Base-by-base conservation (phyloP, 805 yeast species). In the Helenozyma rhizophorensis region DNA sequence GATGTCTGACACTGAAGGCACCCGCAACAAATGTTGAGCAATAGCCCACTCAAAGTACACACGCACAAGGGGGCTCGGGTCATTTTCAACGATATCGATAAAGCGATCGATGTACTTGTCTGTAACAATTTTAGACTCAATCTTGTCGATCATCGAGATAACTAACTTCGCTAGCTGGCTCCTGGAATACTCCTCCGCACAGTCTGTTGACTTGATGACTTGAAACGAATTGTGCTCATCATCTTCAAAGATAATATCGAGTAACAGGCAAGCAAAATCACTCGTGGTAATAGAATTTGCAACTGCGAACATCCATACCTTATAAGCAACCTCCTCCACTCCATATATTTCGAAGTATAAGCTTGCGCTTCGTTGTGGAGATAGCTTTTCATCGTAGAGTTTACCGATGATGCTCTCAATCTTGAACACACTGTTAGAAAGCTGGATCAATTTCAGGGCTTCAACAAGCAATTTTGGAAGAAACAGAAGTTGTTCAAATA, bases 21-120 rank as follows among this genome's bases (percentile, higher is more conserved):
- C 50, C n/a, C 48, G 47, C 10, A 61, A 39, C 28, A 76, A 51
- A 14, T 67, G 59, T 11, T 62, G 56, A 0, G 85, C 72, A 24
- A 81, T 56, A 10, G 80, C 62, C 96, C 96, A 89, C 50, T 89
- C 97, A 34, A 84, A 58, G 47, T 82, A 85, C 2, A 72, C 60
- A 36, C 97, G 71, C 4, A 77, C 83, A 28, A 78, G 60, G 0
- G 96, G 96, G 41, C 93, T 82, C 10, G 85, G 76, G 41, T 90
- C 97, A 2, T 62, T 56, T 10, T 51, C 67, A 6, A 65, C 45
- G 19, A 60, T 33, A 2, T 37, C 29, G 25, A 69, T 62, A 9
- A 85, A 60, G 0, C 33, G 30, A 0, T 54, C 40, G 7, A 74
- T 50, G 24, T 51, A 42, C 9, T 32, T 24, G 3, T 27, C 24